Evolutionary conservation across 75 land plant genomes (phyloP).

Genomic region (Pinus albicaulis): DNA sequence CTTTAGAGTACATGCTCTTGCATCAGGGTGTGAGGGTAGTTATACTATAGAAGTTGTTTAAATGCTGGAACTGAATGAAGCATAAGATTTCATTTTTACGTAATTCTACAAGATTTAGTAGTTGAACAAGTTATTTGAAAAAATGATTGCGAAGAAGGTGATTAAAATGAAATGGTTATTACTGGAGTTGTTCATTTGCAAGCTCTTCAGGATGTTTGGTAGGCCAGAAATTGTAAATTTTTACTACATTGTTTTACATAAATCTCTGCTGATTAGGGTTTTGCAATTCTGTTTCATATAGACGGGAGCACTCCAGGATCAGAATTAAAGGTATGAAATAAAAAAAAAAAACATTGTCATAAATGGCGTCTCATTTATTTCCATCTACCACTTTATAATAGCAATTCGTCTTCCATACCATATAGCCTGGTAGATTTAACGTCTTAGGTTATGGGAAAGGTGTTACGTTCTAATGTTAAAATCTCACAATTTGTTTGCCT

Average conservation of each 20-base stretch:
- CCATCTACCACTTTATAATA: not conserved
- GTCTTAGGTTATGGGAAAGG: not conserved
- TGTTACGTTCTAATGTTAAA: not conserved
- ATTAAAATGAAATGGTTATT: not conserved
- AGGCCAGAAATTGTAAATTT: not conserved
- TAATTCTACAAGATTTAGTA: not conserved
- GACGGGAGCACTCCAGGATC: conserved; percentile 2
- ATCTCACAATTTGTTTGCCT: not conserved
- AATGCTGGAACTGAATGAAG: not conserved
- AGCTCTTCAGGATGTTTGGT: not conserved
- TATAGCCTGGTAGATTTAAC: not conserved
- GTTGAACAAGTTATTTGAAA: not conserved
- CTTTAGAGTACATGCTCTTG: not conserved
- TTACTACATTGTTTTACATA: not conserved
- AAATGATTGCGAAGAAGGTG: not conserved
- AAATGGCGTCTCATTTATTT: not conserved
- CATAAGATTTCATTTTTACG: not conserved
- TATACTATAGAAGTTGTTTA: not conserved
- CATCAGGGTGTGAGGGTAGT: not conserved
- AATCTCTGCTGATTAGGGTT: not conserved
- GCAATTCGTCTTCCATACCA: not conserved
- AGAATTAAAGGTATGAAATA: not conserved
- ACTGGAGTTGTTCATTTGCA: not conserved
- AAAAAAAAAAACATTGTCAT: not conserved
- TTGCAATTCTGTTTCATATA: conserved; percentile 4